These are phyloP conservation scores for Vararia minispora DNA, from an alignment of 768 basidiomycete genomes.

Conservation along the genomic window DNA sequence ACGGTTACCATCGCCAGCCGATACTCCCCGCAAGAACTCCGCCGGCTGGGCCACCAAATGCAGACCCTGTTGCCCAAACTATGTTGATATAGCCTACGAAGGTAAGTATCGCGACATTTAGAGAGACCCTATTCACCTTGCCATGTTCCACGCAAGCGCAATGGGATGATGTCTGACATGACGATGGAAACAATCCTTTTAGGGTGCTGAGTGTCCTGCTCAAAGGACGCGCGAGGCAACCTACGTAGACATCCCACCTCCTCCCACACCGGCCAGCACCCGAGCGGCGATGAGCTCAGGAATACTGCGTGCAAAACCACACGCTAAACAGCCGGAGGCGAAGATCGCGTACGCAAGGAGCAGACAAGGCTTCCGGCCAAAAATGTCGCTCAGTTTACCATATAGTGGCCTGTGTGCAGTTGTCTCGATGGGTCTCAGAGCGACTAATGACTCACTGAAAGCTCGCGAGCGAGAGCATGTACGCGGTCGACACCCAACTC, in stretches of 20 bases:
- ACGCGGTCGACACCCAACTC: constrained; percentile 57
- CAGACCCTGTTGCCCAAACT: constrained; percentile 45
- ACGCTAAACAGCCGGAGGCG: constrained; percentile 40
- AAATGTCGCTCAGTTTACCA: constrained; percentile 54
- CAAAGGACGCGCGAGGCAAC: constrained; percentile 16
- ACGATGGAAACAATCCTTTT: too few species aligned
- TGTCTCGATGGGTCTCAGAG: not conserved
- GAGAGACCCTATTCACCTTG: not conserved
- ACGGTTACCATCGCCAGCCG: constrained; percentile 51
- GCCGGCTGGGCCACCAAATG: constrained; percentile 50
- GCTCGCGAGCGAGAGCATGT: constrained; percentile 47
- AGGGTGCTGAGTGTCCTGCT: too few species aligned
- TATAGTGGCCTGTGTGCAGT: constrained; percentile 38
- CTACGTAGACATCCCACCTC: constrained; percentile 53
- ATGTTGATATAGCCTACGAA: constrained; percentile 53
- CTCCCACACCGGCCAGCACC: constrained; percentile 48
- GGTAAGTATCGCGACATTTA: too few species aligned
- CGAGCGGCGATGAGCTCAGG: constrained; percentile 40
- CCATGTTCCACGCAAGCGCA: too few species aligned
- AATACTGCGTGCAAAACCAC: constrained; percentile 44
- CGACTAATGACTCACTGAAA: constrained; percentile 37
- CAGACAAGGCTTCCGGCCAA: constrained; percentile 47
- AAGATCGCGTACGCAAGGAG: constrained; percentile 45
- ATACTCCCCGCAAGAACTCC: constrained; percentile 51
- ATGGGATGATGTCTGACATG: too few species aligned